A percentile compares a stretch with the other conserved stretches of the same genome.
Conservation (phyloP, 148 eudicot species). For the Limonium bicolor region DNA sequence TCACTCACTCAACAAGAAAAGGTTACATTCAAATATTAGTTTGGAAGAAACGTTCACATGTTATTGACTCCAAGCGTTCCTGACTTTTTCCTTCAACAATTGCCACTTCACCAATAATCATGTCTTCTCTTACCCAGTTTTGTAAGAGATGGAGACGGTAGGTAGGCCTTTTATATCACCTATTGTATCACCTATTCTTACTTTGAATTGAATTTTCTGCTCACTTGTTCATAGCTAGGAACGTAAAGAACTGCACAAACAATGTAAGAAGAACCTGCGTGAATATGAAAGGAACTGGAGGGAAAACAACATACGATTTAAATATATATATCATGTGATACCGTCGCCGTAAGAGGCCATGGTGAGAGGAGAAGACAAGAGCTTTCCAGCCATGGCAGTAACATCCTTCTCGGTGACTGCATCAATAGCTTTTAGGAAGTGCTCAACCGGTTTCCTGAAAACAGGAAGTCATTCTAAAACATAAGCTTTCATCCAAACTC, state of each 20-base stretch:
- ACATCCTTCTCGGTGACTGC: slow-evolving; percentile 47
- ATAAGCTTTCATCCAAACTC: neutral
- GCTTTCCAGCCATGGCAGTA: slow-evolving; percentile 34
- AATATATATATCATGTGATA: slow-evolving; percentile 16
- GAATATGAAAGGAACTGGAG: neutral
- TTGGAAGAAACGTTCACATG: too few species aligned
- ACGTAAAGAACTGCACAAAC: slow-evolving; percentile 40
- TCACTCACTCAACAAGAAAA: too few species aligned
- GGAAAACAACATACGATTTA: neutral
- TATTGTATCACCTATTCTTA: too few species aligned
- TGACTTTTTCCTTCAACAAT: too few species aligned
- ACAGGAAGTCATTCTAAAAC: neutral
- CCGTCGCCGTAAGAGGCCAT: slow-evolving; percentile 87
- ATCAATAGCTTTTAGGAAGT: slow-evolving; percentile 55
- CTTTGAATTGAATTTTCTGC: slow-evolving; percentile 24
- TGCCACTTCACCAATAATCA: too few species aligned
- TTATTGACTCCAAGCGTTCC: too few species aligned
- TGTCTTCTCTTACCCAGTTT: too few species aligned
- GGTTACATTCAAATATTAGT: too few species aligned
- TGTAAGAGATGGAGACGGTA: too few species aligned
- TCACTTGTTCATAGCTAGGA: slow-evolving; percentile 53
- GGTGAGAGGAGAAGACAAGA: slow-evolving; percentile 72
- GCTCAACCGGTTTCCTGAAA: slow-evolving; percentile 20
- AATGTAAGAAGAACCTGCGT: neutral
- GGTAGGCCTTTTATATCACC: too few species aligned